Conservation (phyloP, 169 alveolate species). For the Eimeria necatrix region DNA sequence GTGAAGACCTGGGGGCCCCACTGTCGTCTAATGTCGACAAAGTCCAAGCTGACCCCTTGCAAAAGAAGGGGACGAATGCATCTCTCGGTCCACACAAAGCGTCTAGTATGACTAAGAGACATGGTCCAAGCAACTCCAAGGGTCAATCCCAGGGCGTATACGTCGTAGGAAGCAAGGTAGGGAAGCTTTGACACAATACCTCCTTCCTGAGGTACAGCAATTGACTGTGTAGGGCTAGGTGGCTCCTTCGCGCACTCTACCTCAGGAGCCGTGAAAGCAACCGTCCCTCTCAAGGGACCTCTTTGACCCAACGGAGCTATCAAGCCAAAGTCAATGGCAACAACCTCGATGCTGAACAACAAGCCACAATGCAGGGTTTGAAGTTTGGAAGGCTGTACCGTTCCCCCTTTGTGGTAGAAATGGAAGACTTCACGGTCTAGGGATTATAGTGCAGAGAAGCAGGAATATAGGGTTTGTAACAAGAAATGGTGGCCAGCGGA, state of each 20-base stretch:
- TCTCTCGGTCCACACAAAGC: slow-evolving; percentile 19
- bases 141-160: slow-evolving; percentile 51
- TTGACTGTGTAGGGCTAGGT: too few species aligned
- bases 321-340: slow-evolving; percentile 61
- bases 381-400: too few species aligned
- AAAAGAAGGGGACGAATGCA: neutral
- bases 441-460: too few species aligned
- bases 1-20: neutral
- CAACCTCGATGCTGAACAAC: neutral
- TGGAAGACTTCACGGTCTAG: too few species aligned
- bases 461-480: too few species aligned
- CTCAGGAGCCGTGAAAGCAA: slow-evolving; percentile 68
- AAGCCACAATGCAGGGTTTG: too few species aligned
- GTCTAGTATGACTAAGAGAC: neutral
- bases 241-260: slow-evolving; percentile 20
- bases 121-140: neutral
- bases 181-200: too few species aligned
- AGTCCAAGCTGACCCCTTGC: neutral
- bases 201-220: too few species aligned
- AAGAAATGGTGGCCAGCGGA: too few species aligned
- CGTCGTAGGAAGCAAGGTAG: neutral
- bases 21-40: neutral
- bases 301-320: neutral
- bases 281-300: neutral
- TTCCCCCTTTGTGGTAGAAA: too few species aligned